Evolutionary conservation across 257 asterid genomes (phyloP).

Genomic region (Solanum bukasovii): DNA sequence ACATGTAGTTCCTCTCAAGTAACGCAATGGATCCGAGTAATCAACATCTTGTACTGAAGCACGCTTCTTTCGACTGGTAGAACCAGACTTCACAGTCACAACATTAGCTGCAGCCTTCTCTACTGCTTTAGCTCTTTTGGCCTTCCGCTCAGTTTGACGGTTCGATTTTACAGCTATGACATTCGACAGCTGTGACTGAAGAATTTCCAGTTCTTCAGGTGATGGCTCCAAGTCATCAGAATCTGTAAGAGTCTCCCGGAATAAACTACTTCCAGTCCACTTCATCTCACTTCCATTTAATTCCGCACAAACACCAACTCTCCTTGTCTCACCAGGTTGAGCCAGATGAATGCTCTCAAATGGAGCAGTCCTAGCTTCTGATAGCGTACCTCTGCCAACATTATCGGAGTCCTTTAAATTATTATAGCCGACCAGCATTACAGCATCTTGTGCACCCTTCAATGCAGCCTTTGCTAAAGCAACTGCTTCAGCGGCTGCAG

Average conservation of each 20-base stretch:
- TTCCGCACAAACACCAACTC: slow-evolving; percentile 6
- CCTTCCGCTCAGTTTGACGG: slow-evolving; percentile 77
- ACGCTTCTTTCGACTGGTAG: slow-evolving; percentile 58
- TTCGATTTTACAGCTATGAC: slow-evolving; percentile 65
- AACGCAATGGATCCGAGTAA: slow-evolving; percentile 74
- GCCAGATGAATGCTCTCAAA: slow-evolving; percentile 22
- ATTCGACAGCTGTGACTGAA: slow-evolving; percentile 37
- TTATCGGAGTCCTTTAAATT: slow-evolving; percentile 20
- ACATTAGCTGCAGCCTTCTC: slow-evolving; percentile 61
- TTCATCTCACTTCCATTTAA: slow-evolving; percentile 30
- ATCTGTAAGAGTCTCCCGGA: slow-evolving; percentile 17
- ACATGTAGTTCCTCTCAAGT: slow-evolving; percentile 65
- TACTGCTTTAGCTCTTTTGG: slow-evolving; percentile 61
- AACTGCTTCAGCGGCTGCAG: slow-evolving; percentile 91
- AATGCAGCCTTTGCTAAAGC: slow-evolving; percentile 86
- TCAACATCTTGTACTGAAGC: slow-evolving; percentile 60
- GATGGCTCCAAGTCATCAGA: slow-evolving; percentile 54
- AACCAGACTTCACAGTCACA: slow-evolving; percentile 63
- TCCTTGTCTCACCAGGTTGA: slow-evolving; percentile 25
- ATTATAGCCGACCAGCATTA: slow-evolving; percentile 34
- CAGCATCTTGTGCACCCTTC: slow-evolving; percentile 79
- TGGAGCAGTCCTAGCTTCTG: slow-evolving; percentile 1
- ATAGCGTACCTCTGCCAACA: not conserved
- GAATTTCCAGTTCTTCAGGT: slow-evolving; percentile 58
- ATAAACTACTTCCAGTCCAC: slow-evolving; percentile 13